Evolutionary conservation across 2,329 filamentous ascomycete species (phyloP).

Genomic region (Hypocreales sp.): DNA sequence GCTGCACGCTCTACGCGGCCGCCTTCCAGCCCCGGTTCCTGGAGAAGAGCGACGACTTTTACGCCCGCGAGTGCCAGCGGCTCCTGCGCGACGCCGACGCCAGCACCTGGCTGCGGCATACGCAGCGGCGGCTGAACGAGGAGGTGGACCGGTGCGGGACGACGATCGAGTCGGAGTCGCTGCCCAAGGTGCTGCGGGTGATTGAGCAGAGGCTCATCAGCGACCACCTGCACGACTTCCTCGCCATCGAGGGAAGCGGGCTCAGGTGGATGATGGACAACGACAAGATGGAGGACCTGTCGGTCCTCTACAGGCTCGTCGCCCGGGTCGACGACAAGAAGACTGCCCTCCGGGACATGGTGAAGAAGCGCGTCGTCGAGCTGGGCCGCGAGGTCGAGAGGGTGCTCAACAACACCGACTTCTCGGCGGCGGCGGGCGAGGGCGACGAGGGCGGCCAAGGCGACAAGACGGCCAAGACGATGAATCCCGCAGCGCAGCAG

Average conservation of each 20-base stretch:
- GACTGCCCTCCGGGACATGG: slow-evolving; percentile 47
- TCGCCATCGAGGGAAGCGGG: slow-evolving; percentile 73
- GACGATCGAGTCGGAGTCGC: slow-evolving; percentile 59
- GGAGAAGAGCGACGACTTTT: slow-evolving; percentile 55
- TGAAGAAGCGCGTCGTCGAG: slow-evolving; percentile 63
- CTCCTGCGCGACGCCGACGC: slow-evolving; percentile 69
- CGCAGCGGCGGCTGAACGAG: slow-evolving; percentile 58
- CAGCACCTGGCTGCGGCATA: slow-evolving; percentile 64
- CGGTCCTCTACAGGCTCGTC: slow-evolving; percentile 69
- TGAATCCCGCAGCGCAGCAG: slow-evolving; percentile 51
- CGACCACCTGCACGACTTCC: slow-evolving; percentile 63
- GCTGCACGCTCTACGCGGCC: slow-evolving; percentile 68
- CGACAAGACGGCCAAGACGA: slow-evolving; percentile 17
- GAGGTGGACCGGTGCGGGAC: slow-evolving; percentile 73
- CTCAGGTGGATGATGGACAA: slow-evolving; percentile 85
- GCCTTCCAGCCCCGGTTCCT: slow-evolving; percentile 72
- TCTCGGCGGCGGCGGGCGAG: slow-evolving; percentile 24
- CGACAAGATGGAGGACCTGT: slow-evolving; percentile 62
- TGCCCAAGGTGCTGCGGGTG: slow-evolving; percentile 57
- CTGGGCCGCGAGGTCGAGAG: slow-evolving; percentile 75
- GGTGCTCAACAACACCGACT: slow-evolving; percentile 37
- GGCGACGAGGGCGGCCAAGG: slow-evolving; percentile 33
- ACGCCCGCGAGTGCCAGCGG: slow-evolving; percentile 56
- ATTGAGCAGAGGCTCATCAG: slow-evolving; percentile 71
- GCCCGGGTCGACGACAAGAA: slow-evolving; percentile 64